A percentile compares a stretch with the other conserved stretches of the same genome.
Conservation (phyloP, 2,329 filamentous ascomycete species). For the Talaromyces atroroseus region DNA sequence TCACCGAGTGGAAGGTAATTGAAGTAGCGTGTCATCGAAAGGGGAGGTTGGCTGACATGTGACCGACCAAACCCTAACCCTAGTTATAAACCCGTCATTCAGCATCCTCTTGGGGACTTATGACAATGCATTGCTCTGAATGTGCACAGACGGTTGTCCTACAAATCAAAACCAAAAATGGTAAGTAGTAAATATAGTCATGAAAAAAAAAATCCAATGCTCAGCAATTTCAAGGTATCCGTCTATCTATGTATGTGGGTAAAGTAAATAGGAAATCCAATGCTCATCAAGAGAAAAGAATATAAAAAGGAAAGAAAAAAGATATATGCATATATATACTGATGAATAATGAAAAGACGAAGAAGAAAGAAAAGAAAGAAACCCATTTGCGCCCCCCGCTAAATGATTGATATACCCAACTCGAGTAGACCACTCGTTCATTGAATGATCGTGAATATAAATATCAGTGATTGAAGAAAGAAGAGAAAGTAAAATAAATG, state of each 20-base stretch:
- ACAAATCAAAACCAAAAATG: background rate
- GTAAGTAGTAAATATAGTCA: background rate
- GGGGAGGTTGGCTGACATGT: no score
- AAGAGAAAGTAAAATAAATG: background rate
- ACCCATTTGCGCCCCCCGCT: background rate
- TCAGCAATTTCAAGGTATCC: background rate
- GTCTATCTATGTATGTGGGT: background rate
- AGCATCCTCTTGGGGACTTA: background rate
- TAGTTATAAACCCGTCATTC: no score
- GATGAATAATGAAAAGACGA: background rate
- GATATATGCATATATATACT: background rate
- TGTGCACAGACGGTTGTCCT: background rate
- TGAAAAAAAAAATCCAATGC: background rate
- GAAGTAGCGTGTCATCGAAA: no score
- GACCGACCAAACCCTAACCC: no score
- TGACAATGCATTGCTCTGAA: background rate
- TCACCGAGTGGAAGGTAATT: no score
- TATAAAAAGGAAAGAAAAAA: background rate
- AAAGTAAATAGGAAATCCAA: background rate
- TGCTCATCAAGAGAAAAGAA: background rate
- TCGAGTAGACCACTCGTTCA: background rate
- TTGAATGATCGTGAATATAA: background rate
- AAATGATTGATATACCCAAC: background rate
- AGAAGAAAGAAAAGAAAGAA: background rate
- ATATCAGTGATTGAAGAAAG: background rate